Percentiles rank a stretch among this genome's conserved stretches.
Conservation (phyloP, 495 filamentous ascomycete species). For the Physcia stellaris region DNA sequence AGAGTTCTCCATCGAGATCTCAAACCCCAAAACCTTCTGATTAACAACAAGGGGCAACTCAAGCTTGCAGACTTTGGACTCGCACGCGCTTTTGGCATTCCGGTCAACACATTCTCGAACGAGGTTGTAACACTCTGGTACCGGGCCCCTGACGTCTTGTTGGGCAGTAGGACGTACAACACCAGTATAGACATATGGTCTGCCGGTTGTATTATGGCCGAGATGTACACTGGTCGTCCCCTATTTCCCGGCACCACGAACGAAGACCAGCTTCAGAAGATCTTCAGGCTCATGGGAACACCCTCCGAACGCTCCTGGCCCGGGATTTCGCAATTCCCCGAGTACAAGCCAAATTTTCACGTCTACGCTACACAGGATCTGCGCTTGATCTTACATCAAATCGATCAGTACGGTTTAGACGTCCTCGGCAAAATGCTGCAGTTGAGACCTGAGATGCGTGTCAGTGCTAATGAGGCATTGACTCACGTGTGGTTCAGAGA, state of each 20-base stretch:
- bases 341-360: conserved; percentile 89
- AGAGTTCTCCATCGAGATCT: conserved; percentile 90
- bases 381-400: conserved; percentile 70
- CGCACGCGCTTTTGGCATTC: conserved; percentile 87
- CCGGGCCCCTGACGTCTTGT: conserved; percentile 81
- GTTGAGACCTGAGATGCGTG: conserved; percentile 79
- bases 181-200: conserved; percentile 98
- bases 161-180: conserved; percentile 86
- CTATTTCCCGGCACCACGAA: conserved; percentile 93
- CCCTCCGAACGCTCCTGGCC: conserved; percentile 89
- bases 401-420: conserved; percentile 76
- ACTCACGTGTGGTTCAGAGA: conserved; percentile 84
- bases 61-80: conserved; percentile 95
- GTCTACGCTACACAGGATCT: conserved; percentile 93
- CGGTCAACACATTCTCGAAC: conserved; percentile 96
- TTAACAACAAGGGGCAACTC: conserved; percentile 79
- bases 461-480: conserved; percentile 71
- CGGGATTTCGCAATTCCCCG: conserved; percentile 74
- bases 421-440: conserved; percentile 83
- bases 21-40: conserved; percentile 90
- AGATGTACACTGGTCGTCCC: conserved; percentile 90
- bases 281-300: conserved; percentile 95
- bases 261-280: conserved; percentile 87
- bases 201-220: conserved; percentile 95
- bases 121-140: conserved; percentile 97